Evolutionary conservation across 768 basidiomycete species (phyloP).

Genomic region (Leccinum sublutescens): DNA sequence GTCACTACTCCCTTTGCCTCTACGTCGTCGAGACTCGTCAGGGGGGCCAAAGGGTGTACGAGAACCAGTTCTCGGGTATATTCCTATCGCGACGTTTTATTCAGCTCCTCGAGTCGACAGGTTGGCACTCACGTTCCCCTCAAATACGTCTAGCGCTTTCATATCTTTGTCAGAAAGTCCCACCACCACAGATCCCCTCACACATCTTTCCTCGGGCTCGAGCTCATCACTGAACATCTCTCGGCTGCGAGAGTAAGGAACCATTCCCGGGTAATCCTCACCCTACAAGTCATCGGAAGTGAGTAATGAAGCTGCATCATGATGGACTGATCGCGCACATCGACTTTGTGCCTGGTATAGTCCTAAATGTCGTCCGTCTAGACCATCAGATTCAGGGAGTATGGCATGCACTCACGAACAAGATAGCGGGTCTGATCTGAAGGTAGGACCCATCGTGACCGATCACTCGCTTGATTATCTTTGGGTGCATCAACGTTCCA

Average conservation of each 20-base stretch:
- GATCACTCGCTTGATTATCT: constrained; percentile 76
- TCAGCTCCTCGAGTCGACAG: background rate
- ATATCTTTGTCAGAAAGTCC: constrained; percentile 71
- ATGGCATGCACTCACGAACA: constrained; percentile 50
- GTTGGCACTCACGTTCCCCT: constrained; percentile 60
- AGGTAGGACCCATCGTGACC: constrained; percentile 63
- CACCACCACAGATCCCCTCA: constrained; percentile 75
- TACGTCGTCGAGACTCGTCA: constrained; percentile 32
- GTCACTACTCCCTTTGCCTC: constrained; percentile 36
- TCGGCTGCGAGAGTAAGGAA: constrained; percentile 54
- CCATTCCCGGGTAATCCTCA: constrained; percentile 82
- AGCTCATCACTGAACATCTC: constrained; percentile 50
- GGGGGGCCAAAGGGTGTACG: constrained; percentile 54
- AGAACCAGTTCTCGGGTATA: constrained; percentile 57
- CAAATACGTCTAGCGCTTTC: constrained; percentile 71
- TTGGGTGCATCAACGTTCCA: constrained; percentile 88
- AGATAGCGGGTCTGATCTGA: constrained; percentile 67
- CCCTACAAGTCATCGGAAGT: constrained; percentile 34
- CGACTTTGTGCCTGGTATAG: constrained; percentile 79
- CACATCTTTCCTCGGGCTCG: constrained; percentile 59
- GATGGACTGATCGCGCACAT: constrained; percentile 37
- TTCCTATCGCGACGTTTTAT: constrained; percentile 50
- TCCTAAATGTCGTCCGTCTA: constrained; percentile 41
- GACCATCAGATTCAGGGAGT: background rate
- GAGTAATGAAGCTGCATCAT: background rate